Base-by-base conservation (phyloP, 495 filamentous ascomycete genomes). In the Astrothelium subdiscretum region DNA sequence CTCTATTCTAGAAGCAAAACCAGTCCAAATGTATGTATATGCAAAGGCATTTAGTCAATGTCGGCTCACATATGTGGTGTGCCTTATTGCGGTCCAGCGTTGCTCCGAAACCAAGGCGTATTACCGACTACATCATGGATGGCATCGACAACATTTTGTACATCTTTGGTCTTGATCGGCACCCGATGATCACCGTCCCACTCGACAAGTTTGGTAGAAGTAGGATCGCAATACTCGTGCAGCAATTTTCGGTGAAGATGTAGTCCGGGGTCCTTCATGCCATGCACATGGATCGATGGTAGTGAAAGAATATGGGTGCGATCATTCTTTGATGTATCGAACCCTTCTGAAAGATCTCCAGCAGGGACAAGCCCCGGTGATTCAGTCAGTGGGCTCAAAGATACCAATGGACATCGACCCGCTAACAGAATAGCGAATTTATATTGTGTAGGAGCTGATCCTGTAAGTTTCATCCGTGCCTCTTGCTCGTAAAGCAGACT, bases 271-370 rank as follows among this genome's bases (percentile, higher is more conserved):
- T 88, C 85, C 38, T 67, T 70, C 69, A 80, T 62, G 0, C 85
- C 85, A 71, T 87, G 85, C 4, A 88, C 80, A 71, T 88, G 85
- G 29, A 87, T 62, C 15, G 83, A 85, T 32, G 83, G 82, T n/a
- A 83, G 66, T n/a, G 59, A 69, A 60, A 79, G 54, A 20, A 75
- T 58, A 63, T 72, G 67, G 62, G 66, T 69, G 63, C 64, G 70
- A 60, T 40, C 67, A 54, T 64, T 69, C 29, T 69, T 66, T n/a
- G 52, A 57, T 65, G 67, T 74, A 31, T 68, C 57, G 51, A 73
- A 73, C 13, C 72, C 73, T 65, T 77, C 74, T 11, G 63, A 68
- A 18, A 75, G 65, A n/a, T 63, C 68, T 52, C 65, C 72, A n/a
- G 73, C 68, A 31, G 22, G 6, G 15, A 74, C 71, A 22, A 71